phyloP scores from a whole-genome alignment of 148 eudicot species.

The Tetragonia tetragonoides region DNA sequence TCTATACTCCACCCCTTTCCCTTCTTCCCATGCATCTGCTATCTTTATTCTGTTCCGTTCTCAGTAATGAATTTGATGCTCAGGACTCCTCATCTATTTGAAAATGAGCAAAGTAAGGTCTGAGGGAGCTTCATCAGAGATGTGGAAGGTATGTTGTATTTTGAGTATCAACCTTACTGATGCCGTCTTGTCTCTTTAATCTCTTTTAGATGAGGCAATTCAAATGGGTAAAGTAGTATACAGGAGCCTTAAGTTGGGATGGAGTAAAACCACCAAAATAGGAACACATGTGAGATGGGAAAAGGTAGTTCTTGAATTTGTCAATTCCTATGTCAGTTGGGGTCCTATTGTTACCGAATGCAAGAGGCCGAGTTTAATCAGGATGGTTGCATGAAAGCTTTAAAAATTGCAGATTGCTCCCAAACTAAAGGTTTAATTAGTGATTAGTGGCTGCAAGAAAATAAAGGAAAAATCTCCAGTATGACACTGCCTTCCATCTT shows the following conservation, averaged over 20 bases:
- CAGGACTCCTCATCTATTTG: conserved; percentile 70
- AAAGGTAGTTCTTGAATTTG: neutral
- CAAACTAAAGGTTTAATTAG: neutral
- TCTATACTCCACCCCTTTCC: neutral
- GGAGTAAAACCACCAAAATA: neutral
- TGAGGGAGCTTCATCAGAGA: conserved; percentile 81
- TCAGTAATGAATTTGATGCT: conserved; percentile 19
- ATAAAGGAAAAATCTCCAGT: neutral
- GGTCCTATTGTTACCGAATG: neutral
- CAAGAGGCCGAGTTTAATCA: neutral
- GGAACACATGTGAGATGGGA: neutral
- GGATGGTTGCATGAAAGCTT: neutral
- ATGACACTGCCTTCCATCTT: too few species aligned
- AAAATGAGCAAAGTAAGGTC: conserved; percentile 95
- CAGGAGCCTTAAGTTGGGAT: neutral
- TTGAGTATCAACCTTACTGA: neutral
- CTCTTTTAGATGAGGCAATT: neutral
- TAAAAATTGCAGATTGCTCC: neutral
- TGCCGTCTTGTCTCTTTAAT: neutral
- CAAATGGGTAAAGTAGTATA: neutral
- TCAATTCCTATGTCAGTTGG: neutral
- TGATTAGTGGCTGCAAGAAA: neutral
- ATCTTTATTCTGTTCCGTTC: neutral
- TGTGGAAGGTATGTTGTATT: conserved; percentile 71
- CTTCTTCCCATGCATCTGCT: neutral